Evolutionary conservation across 306 rosid genomes (phyloP).

Genomic region (Canavalia ensiformis): DNA sequence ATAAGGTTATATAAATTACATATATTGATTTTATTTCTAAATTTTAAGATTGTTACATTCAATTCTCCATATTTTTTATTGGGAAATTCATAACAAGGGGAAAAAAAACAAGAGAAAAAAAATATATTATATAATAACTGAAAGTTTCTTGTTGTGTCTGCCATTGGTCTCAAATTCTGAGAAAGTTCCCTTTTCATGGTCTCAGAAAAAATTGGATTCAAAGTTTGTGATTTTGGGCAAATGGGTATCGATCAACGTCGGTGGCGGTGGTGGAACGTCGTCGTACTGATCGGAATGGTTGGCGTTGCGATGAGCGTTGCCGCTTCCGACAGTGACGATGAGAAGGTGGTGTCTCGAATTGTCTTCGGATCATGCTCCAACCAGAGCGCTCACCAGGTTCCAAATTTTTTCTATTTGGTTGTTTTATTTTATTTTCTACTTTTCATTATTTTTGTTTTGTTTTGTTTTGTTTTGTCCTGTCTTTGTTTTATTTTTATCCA

Average conservation of each 20-base stretch:
- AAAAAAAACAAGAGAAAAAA: neutral
- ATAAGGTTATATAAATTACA: neutral
- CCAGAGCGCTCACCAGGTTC: slow-evolving; percentile 78
- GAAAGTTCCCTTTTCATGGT: slow-evolving; percentile 28
- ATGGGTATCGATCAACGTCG: slow-evolving; percentile 53
- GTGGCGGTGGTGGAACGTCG: slow-evolving; percentile 48
- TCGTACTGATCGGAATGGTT: slow-evolving; percentile 45
- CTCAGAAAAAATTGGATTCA: slow-evolving; percentile 39
- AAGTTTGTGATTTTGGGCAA: slow-evolving; percentile 13
- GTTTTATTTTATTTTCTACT: neutral
- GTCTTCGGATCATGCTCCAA: slow-evolving; percentile 91
- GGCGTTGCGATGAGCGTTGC: slow-evolving; percentile 28
- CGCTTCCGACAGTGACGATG: slow-evolving; percentile 49
- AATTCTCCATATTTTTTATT: neutral
- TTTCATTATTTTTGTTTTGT: neutral
- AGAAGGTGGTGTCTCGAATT: slow-evolving; percentile 66
- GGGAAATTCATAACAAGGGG: neutral
- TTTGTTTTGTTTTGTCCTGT: neutral
- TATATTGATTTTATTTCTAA: neutral
- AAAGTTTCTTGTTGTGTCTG: neutral
- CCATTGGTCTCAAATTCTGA: slow-evolving; percentile 28
- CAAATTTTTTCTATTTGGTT: neutral
- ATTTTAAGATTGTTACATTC: neutral
- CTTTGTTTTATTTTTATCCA: slow-evolving; percentile 6
- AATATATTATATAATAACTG: slow-evolving; percentile 1